A percentile compares a stretch with the other conserved stretches of the same genome.
phyloP scores from a whole-genome alignment of 1,139 yeast genomes.

The Candida sp. region DNA sequence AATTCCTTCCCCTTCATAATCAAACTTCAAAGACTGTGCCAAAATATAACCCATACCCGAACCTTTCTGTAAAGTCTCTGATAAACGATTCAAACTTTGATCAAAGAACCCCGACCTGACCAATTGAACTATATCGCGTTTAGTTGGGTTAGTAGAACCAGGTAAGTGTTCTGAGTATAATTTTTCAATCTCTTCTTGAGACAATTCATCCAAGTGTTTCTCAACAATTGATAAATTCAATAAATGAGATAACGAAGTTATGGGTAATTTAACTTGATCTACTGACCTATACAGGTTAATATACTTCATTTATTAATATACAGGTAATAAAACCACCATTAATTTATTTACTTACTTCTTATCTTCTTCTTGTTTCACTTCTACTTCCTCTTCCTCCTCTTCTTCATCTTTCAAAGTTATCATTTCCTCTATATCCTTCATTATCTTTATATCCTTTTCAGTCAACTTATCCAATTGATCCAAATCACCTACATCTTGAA shows the following conservation, averaged over 20 bases:
- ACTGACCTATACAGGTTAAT: not conserved
- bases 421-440: slow-evolving; percentile 51
- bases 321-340: not conserved
- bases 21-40: slow-evolving; percentile 48
- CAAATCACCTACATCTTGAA: slow-evolving; percentile 77
- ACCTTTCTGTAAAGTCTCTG: slow-evolving; percentile 35
- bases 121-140: slow-evolving; percentile 40
- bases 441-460: slow-evolving; percentile 54
- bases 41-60: slow-evolving; percentile 53
- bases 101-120: slow-evolving; percentile 53
- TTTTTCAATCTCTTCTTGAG: slow-evolving; percentile 31
- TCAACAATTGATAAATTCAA: slow-evolving; percentile 37
- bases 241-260: slow-evolving; percentile 34
- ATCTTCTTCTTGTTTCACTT: not conserved
- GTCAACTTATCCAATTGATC: slow-evolving; percentile 61
- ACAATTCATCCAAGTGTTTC: slow-evolving; percentile 33
- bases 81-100: slow-evolving; percentile 43
- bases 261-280: slow-evolving; percentile 14
- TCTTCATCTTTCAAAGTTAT: slow-evolving; percentile 43
- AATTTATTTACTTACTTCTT: slow-evolving; percentile 9
- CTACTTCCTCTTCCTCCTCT: slow-evolving; percentile 37
- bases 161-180: slow-evolving; percentile 45
- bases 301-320: not conserved
- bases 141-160: slow-evolving; percentile 32
- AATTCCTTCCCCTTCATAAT: slow-evolving; percentile 59